A percentile compares a stretch with the other conserved stretches of the same genome.
Conservation (phyloP, 2,329 filamentous ascomycete genomes). For the Diaporthe sp. region DNA sequence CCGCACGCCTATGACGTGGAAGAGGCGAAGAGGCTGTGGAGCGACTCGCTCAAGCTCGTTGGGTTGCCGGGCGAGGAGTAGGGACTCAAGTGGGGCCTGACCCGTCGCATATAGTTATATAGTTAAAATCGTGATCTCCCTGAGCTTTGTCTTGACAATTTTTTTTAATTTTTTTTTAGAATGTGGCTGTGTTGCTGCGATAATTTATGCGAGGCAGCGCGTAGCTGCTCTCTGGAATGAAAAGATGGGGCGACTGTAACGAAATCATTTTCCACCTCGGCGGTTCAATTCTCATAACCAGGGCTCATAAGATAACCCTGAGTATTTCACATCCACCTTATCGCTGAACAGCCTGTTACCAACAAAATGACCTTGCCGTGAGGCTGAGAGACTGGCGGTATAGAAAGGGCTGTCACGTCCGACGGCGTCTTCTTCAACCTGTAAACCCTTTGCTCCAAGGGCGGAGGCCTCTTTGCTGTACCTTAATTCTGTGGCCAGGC, state of each 20-base stretch:
- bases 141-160: no score
- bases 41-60: no score
- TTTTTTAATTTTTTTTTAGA: no score
- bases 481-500: neutral
- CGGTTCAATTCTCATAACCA: neutral
- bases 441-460: neutral
- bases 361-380: neutral
- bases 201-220: no score
- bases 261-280: neutral
- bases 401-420: conserved; percentile 5
- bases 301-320: neutral
- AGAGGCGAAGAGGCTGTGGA: no score
- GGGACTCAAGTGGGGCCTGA: no score
- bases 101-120: no score
- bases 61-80: no score
- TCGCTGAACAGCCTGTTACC: neutral
- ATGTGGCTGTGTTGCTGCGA: no score
- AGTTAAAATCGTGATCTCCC: no score
- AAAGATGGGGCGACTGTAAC: neutral
- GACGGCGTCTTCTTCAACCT: neutral
- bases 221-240: no score
- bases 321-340: neutral
- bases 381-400: neutral
- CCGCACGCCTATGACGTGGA: no score
- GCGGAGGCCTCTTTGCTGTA: neutral